Evolutionary conservation across 2,329 filamentous ascomycete species (phyloP), one percentile per base, ranked within the genome.

Genomic region (Penicillium oxalicum): DNA sequence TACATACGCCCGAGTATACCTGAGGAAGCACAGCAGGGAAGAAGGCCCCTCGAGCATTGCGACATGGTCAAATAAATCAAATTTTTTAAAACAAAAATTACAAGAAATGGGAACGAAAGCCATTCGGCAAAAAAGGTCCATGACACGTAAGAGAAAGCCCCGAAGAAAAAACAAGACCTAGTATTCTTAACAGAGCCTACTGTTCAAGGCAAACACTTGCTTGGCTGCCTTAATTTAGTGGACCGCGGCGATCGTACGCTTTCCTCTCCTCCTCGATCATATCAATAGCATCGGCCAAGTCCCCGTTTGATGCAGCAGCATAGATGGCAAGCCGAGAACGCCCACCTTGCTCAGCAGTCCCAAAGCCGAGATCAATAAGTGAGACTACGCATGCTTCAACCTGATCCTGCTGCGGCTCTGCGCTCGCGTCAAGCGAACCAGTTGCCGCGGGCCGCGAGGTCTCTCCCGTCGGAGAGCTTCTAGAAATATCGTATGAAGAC

Each of bases 201-300:
- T 32, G 29, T 32, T 32, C 29, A 32, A 8, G 29, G 29, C 35
- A 24, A 37, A 3, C 35, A 13, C 49, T 11, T 12, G 6, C 36
- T 38, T 4, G 42, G 44, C 34, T 11, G 44, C 40, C 29, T 55
- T 29, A 56, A 12, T 47, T 26, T 12, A 29, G 43, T 28, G 18
- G 18, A 18, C 48, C 40, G 25, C 59, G 61, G 40, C 66, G 58
- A 32, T 65, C 63, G 57, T 73, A 74, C 3, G 61, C 70, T 48
- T 67, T 69, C 38, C 70, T 66, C 50, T 76, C 74, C 50, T 76
- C 74, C 50, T 75, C 73, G 53, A 77, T 75, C 68, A 76, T 74
- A 40, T 75, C 73, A 54, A 77, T 74, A 2, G 74, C 74, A 45
- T 74, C 70, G 26, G 59, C 59, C 24, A 77, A 57, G 44, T 64